Conservation (phyloP, 768 basidiomycete genomes). For the Pleurotus tuoliensis region DNA sequence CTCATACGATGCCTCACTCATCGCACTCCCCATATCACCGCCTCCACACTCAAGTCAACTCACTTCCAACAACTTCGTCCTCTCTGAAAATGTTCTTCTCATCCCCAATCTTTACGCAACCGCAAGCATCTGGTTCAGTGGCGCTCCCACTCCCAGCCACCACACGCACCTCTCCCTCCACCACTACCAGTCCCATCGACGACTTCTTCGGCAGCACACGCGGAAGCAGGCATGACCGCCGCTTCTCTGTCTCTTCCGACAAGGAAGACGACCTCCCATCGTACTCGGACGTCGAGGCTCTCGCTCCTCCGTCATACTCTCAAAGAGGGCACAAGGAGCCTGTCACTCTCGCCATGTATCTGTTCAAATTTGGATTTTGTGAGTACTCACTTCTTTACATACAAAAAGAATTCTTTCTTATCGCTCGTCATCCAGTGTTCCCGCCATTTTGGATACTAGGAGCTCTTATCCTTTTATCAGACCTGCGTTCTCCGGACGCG, state of each 20-base stretch:
- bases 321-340: slow-evolving; percentile 27
- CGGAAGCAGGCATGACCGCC: slow-evolving; percentile 1
- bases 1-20: not conserved
- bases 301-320: not conserved
- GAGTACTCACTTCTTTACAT: slow-evolving; percentile 16
- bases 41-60: not conserved
- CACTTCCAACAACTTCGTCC: not conserved
- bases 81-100: not conserved
- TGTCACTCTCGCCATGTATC: slow-evolving; percentile 36
- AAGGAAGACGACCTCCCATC: slow-evolving; percentile 8
- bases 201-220: slow-evolving; percentile 1
- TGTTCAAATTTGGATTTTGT: slow-evolving; percentile 51
- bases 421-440: slow-evolving; percentile 29
- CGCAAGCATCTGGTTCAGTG: not conserved
- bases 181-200: not conserved
- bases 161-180: not conserved
- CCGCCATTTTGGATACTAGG: slow-evolving; percentile 45
- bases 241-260: not conserved
- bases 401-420: not conserved
- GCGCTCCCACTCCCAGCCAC: not conserved
- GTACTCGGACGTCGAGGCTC: slow-evolving; percentile 2
- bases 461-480: slow-evolving; percentile 33
- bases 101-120: no score
- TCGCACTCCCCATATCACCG: not conserved
- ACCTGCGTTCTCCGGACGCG: slow-evolving; percentile 29